Percentiles rank a stretch among this genome's conserved stretches.
Evolutionary conservation across 2,329 filamentous ascomycete genomes (phyloP).

Genomic region (Ceratocystis lukuohia): DNA sequence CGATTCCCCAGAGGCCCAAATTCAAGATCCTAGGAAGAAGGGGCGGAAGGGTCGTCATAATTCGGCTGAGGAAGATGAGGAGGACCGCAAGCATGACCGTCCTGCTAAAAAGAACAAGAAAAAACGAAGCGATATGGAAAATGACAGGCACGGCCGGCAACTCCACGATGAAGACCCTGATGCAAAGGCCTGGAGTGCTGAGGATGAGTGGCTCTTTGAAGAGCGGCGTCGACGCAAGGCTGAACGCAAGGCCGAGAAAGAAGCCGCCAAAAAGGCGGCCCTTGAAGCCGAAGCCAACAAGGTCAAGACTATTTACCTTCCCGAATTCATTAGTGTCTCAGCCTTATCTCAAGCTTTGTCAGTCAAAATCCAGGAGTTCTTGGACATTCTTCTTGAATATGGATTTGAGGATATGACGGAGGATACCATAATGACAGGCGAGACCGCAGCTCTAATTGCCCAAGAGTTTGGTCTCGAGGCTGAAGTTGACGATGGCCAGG

Average conservation of each 20-base stretch:
- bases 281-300: constrained; percentile 28
- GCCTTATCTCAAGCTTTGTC: constrained; percentile 66
- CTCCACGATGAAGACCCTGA: constrained; percentile 14
- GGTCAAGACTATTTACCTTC: constrained; percentile 55
- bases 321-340: constrained; percentile 81
- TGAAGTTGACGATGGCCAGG: constrained; percentile 52
- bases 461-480: constrained; percentile 90
- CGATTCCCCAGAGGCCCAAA: neutral
- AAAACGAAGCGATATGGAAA: constrained; percentile 8
- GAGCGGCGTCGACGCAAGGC: constrained; percentile 15
- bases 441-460: constrained; percentile 79
- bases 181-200: constrained; percentile 12
- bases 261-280: constrained; percentile 14
- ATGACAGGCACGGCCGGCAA: neutral
- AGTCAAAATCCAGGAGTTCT: constrained; percentile 56
- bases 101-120: constrained; percentile 11
- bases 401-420: constrained; percentile 77
- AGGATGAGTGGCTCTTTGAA: constrained; percentile 17
- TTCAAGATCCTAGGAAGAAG: neutral
- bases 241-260: constrained; percentile 16
- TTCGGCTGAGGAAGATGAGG: constrained; percentile 12
- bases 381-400: constrained; percentile 63
- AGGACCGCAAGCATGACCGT: neutral
- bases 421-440: constrained; percentile 78
- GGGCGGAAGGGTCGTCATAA: constrained; percentile 6